These are phyloP conservation scores for Colletotrichum costaricense DNA, from an alignment of 2,329 filamentous ascomycete genomes.

Conservation along the genomic window DNA sequence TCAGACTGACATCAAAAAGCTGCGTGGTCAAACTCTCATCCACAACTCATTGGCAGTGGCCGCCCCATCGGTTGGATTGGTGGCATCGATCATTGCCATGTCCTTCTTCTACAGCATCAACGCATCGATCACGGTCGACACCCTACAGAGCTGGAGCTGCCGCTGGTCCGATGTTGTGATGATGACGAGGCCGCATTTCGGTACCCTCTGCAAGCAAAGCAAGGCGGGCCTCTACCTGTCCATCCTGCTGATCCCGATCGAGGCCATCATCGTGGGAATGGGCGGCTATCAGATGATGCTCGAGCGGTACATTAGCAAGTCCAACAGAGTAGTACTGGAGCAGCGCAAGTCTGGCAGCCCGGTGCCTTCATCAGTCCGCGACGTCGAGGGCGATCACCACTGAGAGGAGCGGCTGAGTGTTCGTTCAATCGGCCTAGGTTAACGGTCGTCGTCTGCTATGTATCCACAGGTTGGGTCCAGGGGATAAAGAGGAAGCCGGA, in stretches of 20 bases:
- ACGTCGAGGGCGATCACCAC: slow-evolving; percentile 19
- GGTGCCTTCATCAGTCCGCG: slow-evolving; percentile 32
- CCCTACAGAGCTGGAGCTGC: slow-evolving; percentile 72
- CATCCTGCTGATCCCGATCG: slow-evolving; percentile 67
- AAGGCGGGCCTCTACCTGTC: slow-evolving; percentile 64
- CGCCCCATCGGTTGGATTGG: slow-evolving; percentile 44
- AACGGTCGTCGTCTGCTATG: neutral
- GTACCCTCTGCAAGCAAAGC: slow-evolving; percentile 67
- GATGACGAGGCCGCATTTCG: slow-evolving; percentile 64
- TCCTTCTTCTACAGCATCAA: slow-evolving; percentile 69
- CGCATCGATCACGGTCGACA: slow-evolving; percentile 62
- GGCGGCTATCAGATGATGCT: slow-evolving; percentile 58
- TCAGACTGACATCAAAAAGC: slow-evolving; percentile 18
- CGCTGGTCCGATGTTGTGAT: slow-evolving; percentile 68
- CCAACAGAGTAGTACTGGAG: slow-evolving; percentile 36
- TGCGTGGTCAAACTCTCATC: slow-evolving; percentile 12
- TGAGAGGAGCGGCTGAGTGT: neutral
- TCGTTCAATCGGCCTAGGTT: neutral
- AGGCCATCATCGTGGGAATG: slow-evolving; percentile 60
- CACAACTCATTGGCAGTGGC: slow-evolving; percentile 39
- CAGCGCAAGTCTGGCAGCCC: slow-evolving; percentile 49
- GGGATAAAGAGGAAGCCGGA: slow-evolving; percentile 12
- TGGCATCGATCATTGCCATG: slow-evolving; percentile 62
- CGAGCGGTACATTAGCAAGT: slow-evolving; percentile 55
- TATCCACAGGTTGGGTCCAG: neutral